Evolutionary conservation across 2,329 filamentous ascomycete genomes (phyloP).

Genomic region (Calonectria pseudoreteaudii): DNA sequence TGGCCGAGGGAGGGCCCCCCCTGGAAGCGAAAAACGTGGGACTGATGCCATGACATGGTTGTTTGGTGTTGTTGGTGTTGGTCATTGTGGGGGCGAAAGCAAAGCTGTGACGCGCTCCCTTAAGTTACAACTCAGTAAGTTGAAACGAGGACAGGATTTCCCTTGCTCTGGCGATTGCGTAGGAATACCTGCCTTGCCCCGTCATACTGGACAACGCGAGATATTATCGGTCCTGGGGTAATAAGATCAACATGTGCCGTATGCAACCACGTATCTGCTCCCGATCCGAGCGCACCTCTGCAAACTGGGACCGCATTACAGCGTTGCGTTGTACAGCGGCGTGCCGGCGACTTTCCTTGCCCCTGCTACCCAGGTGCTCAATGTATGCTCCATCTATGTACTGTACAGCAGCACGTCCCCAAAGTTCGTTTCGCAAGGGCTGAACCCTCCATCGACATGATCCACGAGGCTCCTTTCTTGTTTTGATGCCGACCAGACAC

Average conservation of each 20-base stretch:
- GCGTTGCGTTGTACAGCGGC: slow-evolving; percentile 1
- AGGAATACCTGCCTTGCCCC: neutral
- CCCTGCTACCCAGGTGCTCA: neutral
- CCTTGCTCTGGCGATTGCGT: neutral
- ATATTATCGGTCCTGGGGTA: neutral
- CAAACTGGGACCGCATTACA: slow-evolving; percentile 1
- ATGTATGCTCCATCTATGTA: neutral
- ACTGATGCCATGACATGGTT: neutral
- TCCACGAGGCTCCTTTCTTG: neutral
- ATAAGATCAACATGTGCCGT: neutral
- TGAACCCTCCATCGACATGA: neutral
- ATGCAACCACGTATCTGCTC: neutral
- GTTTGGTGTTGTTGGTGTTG: neutral
- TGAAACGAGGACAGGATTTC: slow-evolving; percentile 5
- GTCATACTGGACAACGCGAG: neutral
- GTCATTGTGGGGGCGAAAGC: neutral
- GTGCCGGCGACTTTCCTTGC: neutral
- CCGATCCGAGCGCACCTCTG: neutral
- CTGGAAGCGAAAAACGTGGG: slow-evolving; percentile 9
- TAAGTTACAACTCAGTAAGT: neutral
- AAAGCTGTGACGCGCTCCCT: neutral
- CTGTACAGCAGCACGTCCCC: slow-evolving; percentile 3
- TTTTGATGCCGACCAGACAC: neutral
- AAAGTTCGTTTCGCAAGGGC: neutral
- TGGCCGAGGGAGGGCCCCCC: neutral